phyloP scores from a whole-genome alignment of 768 basidiomycete genomes.

The Symmetrospora coprosmae region DNA sequence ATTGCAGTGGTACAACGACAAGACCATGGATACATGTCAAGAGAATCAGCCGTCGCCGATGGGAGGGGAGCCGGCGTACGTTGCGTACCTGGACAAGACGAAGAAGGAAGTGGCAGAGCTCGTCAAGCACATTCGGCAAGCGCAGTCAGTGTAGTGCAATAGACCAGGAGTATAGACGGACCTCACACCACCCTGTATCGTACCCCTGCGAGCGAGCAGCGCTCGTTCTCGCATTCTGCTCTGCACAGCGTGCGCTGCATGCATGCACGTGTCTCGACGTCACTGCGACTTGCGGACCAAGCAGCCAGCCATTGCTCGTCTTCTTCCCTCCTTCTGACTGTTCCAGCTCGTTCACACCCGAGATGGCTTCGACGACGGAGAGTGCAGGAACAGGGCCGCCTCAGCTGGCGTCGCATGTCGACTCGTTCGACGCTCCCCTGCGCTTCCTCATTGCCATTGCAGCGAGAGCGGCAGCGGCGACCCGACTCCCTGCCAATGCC shows the following conservation, averaged over 20 bases:
- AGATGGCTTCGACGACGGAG: neutral
- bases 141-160: no score
- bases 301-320: no score
- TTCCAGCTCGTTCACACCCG: no score
- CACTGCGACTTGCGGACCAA: no score
- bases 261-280: no score
- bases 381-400: neutral
- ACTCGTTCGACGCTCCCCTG: neutral
- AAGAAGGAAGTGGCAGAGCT: neutral
- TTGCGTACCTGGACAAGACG: neutral
- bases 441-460: conserved; percentile 10
- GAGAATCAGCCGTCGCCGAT: conserved; percentile 7
- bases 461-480: conserved; percentile 2
- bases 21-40: neutral
- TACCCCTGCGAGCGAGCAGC: no score
- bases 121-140: no score
- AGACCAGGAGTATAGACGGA: no score
- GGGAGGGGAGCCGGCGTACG: conserved; percentile 1
- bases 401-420: conserved; percentile 1
- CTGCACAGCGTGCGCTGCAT: no score
- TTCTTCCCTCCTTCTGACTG: no score
- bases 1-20: neutral
- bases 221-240: no score
- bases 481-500: conserved; percentile 1
- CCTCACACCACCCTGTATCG: no score